Evolutionary conservation across 371 early-diverging fungal species (phyloP).

Genomic region (Mucor mucedo): DNA sequence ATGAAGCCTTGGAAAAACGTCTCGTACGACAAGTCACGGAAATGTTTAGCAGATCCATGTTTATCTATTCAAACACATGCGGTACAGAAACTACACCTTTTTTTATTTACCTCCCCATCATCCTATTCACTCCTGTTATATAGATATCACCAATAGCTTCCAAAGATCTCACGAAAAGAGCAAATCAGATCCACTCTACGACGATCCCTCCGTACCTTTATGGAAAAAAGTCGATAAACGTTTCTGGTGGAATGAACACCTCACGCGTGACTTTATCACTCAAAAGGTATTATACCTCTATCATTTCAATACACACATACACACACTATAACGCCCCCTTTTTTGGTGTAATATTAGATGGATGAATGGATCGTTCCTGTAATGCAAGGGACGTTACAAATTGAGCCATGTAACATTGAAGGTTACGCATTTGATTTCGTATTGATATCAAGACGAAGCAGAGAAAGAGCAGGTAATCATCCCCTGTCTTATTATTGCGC

Average conservation of each 20-base stretch:
- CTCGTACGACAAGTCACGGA: constrained; percentile 66
- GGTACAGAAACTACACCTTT: constrained; percentile 31
- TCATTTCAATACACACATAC: no score
- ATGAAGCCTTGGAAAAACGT: constrained; percentile 58
- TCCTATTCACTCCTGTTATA: no score
- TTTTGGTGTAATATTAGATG: constrained; percentile 35
- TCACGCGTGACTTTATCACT: constrained; percentile 52
- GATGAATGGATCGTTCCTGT: constrained; percentile 68
- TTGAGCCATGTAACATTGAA: constrained; percentile 65
- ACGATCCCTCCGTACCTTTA: constrained; percentile 20
- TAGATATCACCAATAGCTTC: constrained; percentile 53
- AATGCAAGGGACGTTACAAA: constrained; percentile 74
- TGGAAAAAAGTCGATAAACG: constrained; percentile 46
- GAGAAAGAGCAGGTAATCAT: constrained; percentile 58
- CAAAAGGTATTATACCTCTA: constrained; percentile 29
- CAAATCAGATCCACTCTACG: constrained; percentile 23
- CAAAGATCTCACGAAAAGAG: constrained; percentile 40
- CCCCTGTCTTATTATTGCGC: background rate
- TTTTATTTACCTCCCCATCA: no score
- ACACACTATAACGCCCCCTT: no score
- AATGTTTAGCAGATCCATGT: constrained; percentile 66
- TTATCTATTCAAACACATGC: constrained; percentile 66
- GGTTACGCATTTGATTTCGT: constrained; percentile 63
- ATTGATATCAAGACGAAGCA: constrained; percentile 62
- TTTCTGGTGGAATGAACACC: constrained; percentile 76